Evolutionary conservation across 2,329 filamentous ascomycete genomes (phyloP).

Genomic region (Taxawa tesnikishii): DNA sequence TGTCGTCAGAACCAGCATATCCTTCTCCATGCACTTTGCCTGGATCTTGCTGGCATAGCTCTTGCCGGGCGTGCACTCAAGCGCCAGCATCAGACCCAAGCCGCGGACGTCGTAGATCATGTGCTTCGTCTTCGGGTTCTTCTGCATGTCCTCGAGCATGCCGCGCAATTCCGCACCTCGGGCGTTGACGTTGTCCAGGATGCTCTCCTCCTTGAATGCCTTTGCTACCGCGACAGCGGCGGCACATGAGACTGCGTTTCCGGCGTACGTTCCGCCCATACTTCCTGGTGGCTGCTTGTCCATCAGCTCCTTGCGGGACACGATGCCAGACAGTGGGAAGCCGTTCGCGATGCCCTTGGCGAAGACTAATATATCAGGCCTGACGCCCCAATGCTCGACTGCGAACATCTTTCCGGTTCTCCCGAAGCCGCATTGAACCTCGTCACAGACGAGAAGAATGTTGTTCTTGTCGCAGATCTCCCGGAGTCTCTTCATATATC

Average conservation of each 20-base stretch:
- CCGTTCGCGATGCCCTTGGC: constrained; percentile 17
- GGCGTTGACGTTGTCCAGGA: constrained; percentile 23
- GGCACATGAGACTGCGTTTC: constrained; percentile 25
- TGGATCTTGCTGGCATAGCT: constrained; percentile 24
- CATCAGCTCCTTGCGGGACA: constrained; percentile 23
- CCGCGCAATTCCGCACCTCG: constrained; percentile 16
- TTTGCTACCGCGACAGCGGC: constrained; percentile 23
- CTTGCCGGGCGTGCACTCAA: constrained; percentile 23
- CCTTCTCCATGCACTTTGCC: constrained; percentile 25
- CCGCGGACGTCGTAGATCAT: constrained; percentile 26
- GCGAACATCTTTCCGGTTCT: constrained; percentile 33
- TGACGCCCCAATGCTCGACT: constrained; percentile 28
- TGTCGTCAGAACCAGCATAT: constrained; percentile 26
- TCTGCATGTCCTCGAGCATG: constrained; percentile 13
- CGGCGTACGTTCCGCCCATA: constrained; percentile 26
- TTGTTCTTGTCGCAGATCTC: constrained; percentile 31
- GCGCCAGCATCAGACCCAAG: constrained; percentile 25
- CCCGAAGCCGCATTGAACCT: constrained; percentile 32
- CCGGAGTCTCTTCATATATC: constrained; percentile 23
- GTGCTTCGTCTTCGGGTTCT: constrained; percentile 15
- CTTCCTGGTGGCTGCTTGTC: constrained; percentile 22
- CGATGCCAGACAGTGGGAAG: constrained; percentile 14
- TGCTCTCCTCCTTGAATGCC: constrained; percentile 23
- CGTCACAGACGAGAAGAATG: constrained; percentile 30
- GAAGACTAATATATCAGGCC: constrained; percentile 31